Conservation (phyloP, 176 grass and related monocot species). For the Bothriochloa decipiens region DNA sequence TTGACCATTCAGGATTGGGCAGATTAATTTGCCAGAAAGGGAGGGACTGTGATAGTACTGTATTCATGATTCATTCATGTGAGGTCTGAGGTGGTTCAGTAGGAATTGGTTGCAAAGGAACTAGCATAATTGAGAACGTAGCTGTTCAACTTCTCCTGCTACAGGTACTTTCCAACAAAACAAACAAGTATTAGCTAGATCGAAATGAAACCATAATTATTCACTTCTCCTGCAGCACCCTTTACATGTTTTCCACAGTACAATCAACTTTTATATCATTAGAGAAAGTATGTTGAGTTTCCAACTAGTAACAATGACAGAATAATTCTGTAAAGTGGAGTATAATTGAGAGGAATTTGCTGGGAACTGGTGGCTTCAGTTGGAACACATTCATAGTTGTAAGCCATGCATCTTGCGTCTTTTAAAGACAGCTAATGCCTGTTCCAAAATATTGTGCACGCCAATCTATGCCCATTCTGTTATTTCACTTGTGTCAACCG, state of each 20-base stretch:
- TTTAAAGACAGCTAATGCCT: background rate
- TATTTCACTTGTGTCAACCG: background rate
- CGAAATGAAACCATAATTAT: background rate
- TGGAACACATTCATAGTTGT: background rate
- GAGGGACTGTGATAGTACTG: background rate
- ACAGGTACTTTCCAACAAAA: background rate
- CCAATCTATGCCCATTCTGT: background rate
- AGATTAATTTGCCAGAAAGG: background rate
- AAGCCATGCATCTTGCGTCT: background rate
- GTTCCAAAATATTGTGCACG: background rate
- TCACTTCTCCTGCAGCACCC: background rate
- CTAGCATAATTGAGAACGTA: background rate
- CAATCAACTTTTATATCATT: constrained; percentile 17
- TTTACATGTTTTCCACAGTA: constrained; percentile 1
- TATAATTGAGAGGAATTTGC: background rate
- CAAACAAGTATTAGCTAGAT: background rate
- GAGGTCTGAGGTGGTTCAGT: background rate
- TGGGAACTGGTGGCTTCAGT: background rate
- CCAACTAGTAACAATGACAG: background rate
- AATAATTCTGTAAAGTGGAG: background rate
- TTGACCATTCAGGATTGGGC: background rate
- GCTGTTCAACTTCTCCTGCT: constrained; percentile 18
- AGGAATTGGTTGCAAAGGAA: constrained; percentile 41
- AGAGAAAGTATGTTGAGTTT: constrained; percentile 14
- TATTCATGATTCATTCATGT: constrained; percentile 4